Evolutionary conservation across 371 early-diverging fungal genomes (phyloP).

Genomic region (Circinella minor): DNA sequence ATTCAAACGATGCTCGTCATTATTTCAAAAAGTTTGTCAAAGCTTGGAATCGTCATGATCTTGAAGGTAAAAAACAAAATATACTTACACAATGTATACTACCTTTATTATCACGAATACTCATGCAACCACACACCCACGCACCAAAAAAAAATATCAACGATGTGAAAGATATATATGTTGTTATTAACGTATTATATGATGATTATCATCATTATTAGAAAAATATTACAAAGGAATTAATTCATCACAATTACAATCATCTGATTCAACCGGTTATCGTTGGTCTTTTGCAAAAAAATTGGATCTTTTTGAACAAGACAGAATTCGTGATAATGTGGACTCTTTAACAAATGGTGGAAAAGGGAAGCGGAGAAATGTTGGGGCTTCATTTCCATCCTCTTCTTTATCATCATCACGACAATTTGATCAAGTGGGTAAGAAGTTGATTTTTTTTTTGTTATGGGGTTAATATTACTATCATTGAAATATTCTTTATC

Average conservation of each 20-base stretch:
- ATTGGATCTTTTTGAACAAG: constrained; percentile 60
- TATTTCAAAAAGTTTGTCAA: constrained; percentile 83
- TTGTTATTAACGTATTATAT: too few species aligned
- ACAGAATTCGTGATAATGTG: constrained; percentile 62
- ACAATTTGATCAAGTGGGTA: constrained; percentile 20
- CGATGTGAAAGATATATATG: too few species aligned
- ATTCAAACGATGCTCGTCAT: constrained; percentile 65
- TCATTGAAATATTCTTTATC: too few species aligned
- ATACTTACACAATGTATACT: not conserved
- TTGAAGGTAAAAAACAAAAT: constrained; percentile 53
- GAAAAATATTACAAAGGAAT: constrained; percentile 75
- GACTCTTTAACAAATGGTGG: constrained; percentile 61
- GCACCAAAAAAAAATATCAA: too few species aligned
- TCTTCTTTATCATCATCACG: constrained; percentile 11
- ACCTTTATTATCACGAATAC: too few species aligned
- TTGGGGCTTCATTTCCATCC: constrained; percentile 42
- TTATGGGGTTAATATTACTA: too few species aligned
- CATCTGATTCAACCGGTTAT: constrained; percentile 69
- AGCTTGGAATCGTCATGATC: constrained; percentile 71
- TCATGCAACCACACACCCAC: too few species aligned
- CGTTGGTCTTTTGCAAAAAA: constrained; percentile 81
- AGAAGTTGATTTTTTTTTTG: too few species aligned
- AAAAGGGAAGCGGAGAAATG: constrained; percentile 30
- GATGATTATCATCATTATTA: constrained; percentile 17
- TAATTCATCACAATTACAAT: constrained; percentile 64